phyloP scores from a whole-genome alignment of 78 protist genomes.

The Guillardia theta region DNA sequence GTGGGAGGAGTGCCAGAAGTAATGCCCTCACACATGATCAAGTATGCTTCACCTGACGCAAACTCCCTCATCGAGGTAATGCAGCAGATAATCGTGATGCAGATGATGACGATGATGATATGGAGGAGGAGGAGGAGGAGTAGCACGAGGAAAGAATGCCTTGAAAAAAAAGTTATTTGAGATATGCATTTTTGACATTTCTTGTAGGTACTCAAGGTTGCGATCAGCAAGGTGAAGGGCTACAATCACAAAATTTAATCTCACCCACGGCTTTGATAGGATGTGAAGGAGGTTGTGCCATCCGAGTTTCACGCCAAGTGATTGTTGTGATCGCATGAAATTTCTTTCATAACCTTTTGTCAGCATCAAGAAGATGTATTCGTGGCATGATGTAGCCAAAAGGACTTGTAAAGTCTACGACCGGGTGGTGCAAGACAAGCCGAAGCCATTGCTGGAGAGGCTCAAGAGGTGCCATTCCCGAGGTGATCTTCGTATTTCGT shows the following conservation, averaged over 20 bases:
- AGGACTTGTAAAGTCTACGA: background rate
- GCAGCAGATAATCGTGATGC: too few relatives aligned
- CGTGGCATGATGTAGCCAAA: background rate
- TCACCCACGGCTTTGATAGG: background rate
- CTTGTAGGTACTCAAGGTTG: too few relatives aligned
- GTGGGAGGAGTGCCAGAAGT: conserved; percentile 98
- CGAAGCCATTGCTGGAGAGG: background rate
- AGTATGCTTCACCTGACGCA: background rate
- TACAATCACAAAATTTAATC: too few relatives aligned
- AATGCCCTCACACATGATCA: conserved; percentile 68
- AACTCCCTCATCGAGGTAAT: background rate
- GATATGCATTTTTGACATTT: too few relatives aligned
- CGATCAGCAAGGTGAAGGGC: too few relatives aligned
- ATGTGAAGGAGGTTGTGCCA: background rate
- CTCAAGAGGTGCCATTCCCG: background rate
- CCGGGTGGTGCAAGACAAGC: background rate
- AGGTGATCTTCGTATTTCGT: too few relatives aligned
- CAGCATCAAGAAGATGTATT: background rate
- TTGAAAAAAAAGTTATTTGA: too few relatives aligned
- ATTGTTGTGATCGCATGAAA: too few relatives aligned
- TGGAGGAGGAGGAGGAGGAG: too few relatives aligned
- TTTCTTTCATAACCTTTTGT: too few relatives aligned
- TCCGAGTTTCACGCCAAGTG: background rate
- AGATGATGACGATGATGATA: too few relatives aligned
- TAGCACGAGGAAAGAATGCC: too few relatives aligned